Base-by-base conservation (phyloP, 352 stramenopile species). In the Phytopythium ostracodes region DNA sequence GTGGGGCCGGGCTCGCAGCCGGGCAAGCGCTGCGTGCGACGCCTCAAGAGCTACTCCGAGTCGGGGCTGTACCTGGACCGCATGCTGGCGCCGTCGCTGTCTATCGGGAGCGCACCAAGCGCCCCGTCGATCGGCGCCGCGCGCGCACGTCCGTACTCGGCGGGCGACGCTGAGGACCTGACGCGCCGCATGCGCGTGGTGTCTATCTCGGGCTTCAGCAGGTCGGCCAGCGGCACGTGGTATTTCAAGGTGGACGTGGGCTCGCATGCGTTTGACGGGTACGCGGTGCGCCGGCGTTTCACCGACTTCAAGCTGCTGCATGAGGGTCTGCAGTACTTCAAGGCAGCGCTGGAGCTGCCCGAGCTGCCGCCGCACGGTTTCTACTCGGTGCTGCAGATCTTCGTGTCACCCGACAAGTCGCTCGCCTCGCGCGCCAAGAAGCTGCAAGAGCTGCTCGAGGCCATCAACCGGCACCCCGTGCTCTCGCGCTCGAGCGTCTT, bases 231-330 rank as follows among this genome's bases (percentile, higher is more conserved):
- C 43, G 81, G 81, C 63, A 89, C 77, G 43, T 91, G 81, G 81
- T 79, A 89, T 64, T 91, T 91, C 62, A 89, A 85, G 62, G 79
- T 91, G 22, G 76, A 91, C 58, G 74, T 91, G 1, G 71, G 77
- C 31, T 75, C 75, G 27, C 63, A 65, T 35, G 71, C 81, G 59
- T 76, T 66, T 38, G 78, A 85, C 63, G 75, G 71, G 38, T 91
- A 91, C 74, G 79, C 77, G 27, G 72, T 91, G 40, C 79, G 78
- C 10, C 81, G 81, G n/a, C 81, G 81, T 49, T 91, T 91, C 62
- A 87, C 75, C 22, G 81, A 91, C 63, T 91, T 91, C 59, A 86
- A 86, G 53, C 56, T 87, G 60, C 77, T 91, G 42, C 63, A 91
- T 62, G 79, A 88, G 20, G 74, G 75, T 0, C 67, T 91, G 47